Evolutionary conservation across 257 asterid genomes (phyloP), one percentile per base, ranked within the genome.

Genomic region (Przewalskia tangutica): DNA sequence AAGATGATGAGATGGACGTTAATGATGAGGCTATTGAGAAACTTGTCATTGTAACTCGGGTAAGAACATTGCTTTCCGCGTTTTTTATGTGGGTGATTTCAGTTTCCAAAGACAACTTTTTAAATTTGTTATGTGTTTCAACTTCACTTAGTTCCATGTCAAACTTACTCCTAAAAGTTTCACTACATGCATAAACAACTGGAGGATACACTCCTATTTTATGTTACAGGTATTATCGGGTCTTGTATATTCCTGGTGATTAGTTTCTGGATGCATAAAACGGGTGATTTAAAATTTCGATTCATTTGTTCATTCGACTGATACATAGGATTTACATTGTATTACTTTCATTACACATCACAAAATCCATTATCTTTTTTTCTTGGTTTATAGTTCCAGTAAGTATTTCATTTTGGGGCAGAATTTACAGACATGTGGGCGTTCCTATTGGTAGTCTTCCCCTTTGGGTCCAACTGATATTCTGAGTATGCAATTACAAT

Each of bases 11-110:
- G 68, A 83, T 89, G 88, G 81, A 79, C 83, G 89, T 76, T 55
- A 90, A 88, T 86, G 97, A 92, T 81, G 92, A 87, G 78, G 93
- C 90, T 76, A 92, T 94, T 36, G 98, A 94, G 84, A 89, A 91
- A 85, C 97, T 94, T 81, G 91, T 91, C 64, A 90, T 94, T 81
- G 97, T 94, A 81, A 94, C 98, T 79, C 97, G 90, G 95, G 97
- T 91, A 85, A 84, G 91, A 77, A 73, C 65, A 81, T 54, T 11
- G 58, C 78, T 58, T 81, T 60, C 78, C 50, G 20, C 18, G 38
- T 23, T 23, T 32, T 20, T 27, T 38, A 42, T 46, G 3, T 79
- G 58, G 60, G 62, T 63, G 77, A 6, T 65, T 77, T 36, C 36
- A 17, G 46, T 83, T 51, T 77, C 34, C 16, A 17, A 58, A 64